Base-by-base conservation (phyloP, 2,329 filamentous ascomycete species). In the Trichoderma semiorbis region DNA sequence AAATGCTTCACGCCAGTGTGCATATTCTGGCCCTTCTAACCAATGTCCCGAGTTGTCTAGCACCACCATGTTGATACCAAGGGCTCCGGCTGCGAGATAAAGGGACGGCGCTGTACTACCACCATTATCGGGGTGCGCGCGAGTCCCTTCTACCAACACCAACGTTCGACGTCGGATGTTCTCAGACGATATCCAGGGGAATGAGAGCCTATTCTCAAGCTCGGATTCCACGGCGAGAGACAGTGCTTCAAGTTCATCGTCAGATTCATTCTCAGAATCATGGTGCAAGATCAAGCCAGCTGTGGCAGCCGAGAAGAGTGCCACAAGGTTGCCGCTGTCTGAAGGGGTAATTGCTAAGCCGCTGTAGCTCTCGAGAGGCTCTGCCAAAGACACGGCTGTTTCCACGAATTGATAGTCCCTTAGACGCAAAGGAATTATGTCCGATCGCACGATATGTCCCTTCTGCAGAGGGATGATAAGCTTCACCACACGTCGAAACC, bases 1-100 rank as follows among this genome's bases (percentile, higher is more conserved):
- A 55, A 73, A 73, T 34, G 43, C 60, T 18, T 73, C 65, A 26
- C 68, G 55, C 71, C 68, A 73, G 47, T 71, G 71, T 26, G 53
- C 62, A 62, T 73, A 65, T 39, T 70, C 55, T 16, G 43, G 30
- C n/a, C 43, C 55, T 55, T 73, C 60, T 26, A 73, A 53, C 68
- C 69, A 70, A 24, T 67, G 60, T 18, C 71, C 71, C 18, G 39
- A 36, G 36, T 71, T 67, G n/a, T 65, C 71, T 4, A 50, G 5
- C 1, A 21, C 43, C 43, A 50, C 43, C 43, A 50, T 21, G 10
- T 50, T 50, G 10, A 50, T 50, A 3, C 43, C 43, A 50, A 50
- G 43, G 10, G 43, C 43, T 21, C 0, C n/a, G 43, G 43, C 43
- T 50, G 43, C 43, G 43, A 50, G 43, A 50, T 50, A 50, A 50